phyloP scores from a whole-genome alignment of 176 grass and related monocot species.

The Panicum miliaceum region DNA sequence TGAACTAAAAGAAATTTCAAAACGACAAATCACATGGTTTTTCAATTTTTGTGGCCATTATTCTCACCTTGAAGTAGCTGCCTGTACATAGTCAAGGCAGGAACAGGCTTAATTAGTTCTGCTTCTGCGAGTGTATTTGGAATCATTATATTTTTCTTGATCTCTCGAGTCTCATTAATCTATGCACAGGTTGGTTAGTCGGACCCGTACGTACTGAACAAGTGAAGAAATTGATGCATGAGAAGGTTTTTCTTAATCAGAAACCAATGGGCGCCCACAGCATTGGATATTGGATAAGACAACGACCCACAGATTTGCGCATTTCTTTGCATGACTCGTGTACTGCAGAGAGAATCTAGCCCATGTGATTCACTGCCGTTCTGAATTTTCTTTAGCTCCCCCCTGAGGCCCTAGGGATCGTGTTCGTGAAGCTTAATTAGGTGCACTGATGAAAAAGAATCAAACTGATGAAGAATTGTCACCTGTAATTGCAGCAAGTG shows the following conservation, averaged over 20 bases:
- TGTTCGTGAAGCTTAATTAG: constrained; percentile 15
- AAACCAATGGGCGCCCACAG: constrained; percentile 41
- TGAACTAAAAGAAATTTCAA: too few species aligned
- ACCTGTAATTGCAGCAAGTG: constrained; percentile 9
- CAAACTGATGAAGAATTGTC: background rate
- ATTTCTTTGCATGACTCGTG: background rate
- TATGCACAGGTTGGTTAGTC: background rate
- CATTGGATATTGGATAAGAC: constrained; percentile 27
- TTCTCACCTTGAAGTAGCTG: too few species aligned
- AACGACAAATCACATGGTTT: too few species aligned
- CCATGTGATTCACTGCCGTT: constrained; percentile 22
- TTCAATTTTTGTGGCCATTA: too few species aligned
- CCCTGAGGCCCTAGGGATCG: background rate
- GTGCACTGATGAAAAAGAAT: background rate
- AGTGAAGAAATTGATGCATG: background rate
- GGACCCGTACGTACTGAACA: background rate
- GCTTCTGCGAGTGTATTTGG: too few species aligned
- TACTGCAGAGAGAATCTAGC: constrained; percentile 17
- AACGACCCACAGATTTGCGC: constrained; percentile 21
- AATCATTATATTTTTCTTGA: too few species aligned
- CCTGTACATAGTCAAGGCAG: too few species aligned
- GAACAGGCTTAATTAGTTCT: too few species aligned
- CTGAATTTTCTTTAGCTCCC: constrained; percentile 12
- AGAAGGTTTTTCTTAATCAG: background rate
- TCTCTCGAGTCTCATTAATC: background rate